Evolutionary conservation across 768 basidiomycete species (phyloP), one percentile per base, ranked within the genome.

Genomic region (Clitopilus passeckerianus): DNA sequence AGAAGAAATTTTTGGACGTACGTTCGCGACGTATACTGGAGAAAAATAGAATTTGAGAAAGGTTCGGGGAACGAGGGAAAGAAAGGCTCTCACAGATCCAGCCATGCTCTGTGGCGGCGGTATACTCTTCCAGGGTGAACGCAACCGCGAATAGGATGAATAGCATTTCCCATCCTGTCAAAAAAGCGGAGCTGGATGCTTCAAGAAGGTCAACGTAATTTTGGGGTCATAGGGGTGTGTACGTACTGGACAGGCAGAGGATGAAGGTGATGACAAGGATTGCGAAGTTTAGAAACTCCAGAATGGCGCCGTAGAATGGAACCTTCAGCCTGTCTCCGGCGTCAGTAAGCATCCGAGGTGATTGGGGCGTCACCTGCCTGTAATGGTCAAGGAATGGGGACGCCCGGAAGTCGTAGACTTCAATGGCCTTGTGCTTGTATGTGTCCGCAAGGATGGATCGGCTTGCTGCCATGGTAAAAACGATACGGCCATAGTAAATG

Each of bases 371-470:
- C 54, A 54, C 69, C 33, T 15, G 86, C 86, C 91, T 79, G 67
- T 94, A 93, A 67, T 97, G 93, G 67, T 95, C 89, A 14, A 95
- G 78, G 66, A 91, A 86, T 0, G 90, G 86, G 1, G 85, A 84
- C 16, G 75, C 80, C 23, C 81, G 79, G 35, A 79, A 76, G 65
- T 92, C 80, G 69, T 94, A 93, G 33, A 87, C 77, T 65, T 87
- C 85, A 63, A 89, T 91, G 16, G 83, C 83, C 43, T 82, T 81
- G 33, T 82, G 84, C 72, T 91, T 93, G 75, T 98, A 98, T 67
- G 92, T 91, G 71, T 98, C 96, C 16, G 89, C 87, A 7, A 98
- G 79, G 55, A 98, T 82, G 1, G 93, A 90, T 23, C 88, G 86
- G 53, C 75, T 81, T 6, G 83, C 78, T 5, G 81, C 70, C 57